Evolutionary conservation across 2,329 filamentous ascomycete genomes (phyloP).

Genomic region (Orbilia blumenaviensis): DNA sequence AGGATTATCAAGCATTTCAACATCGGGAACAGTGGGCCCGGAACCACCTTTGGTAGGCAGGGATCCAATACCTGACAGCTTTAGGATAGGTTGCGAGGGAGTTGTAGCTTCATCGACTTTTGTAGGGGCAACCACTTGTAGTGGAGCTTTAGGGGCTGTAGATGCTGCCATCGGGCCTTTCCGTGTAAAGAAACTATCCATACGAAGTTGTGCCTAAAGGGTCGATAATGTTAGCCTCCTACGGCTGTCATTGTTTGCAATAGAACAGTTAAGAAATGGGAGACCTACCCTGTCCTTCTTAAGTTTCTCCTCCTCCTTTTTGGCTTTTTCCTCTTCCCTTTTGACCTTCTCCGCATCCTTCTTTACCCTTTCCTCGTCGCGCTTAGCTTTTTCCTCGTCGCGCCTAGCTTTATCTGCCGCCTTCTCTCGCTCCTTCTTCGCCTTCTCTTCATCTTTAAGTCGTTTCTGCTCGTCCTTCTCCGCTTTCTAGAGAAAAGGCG

Average conservation of each 20-base stretch:
- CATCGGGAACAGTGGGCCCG: constrained; percentile 53
- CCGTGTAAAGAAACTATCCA: constrained; percentile 67
- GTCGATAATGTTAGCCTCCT: not conserved
- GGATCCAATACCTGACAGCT: too few species aligned
- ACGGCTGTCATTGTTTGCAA: not conserved
- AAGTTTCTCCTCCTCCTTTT: constrained; percentile 59
- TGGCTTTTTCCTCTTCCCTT: constrained; percentile 57
- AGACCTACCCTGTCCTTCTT: constrained; percentile 62
- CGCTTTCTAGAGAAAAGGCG: constrained; percentile 57
- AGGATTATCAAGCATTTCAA: constrained; percentile 54
- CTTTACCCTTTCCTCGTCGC: constrained; percentile 61
- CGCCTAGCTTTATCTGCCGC: constrained; percentile 61
- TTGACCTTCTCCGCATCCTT: constrained; percentile 63
- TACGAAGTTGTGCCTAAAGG: constrained; percentile 64
- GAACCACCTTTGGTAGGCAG: too few species aligned
- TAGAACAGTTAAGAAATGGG: too few species aligned
- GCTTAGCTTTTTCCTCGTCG: constrained; percentile 62
- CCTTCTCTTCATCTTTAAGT: constrained; percentile 63
- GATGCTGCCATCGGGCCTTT: constrained; percentile 55
- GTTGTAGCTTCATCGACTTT: constrained; percentile 46
- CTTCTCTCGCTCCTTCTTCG: constrained; percentile 60
- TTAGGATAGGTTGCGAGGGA: not conserved
- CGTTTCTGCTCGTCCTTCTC: constrained; percentile 59
- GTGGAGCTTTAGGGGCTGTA: not conserved
- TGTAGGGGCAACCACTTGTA: constrained; percentile 52